Evolutionary conservation across 1,139 yeast species (phyloP), one percentile per base, ranked within the genome.

Genomic region (Yamadazyma spencermartinsiae): DNA sequence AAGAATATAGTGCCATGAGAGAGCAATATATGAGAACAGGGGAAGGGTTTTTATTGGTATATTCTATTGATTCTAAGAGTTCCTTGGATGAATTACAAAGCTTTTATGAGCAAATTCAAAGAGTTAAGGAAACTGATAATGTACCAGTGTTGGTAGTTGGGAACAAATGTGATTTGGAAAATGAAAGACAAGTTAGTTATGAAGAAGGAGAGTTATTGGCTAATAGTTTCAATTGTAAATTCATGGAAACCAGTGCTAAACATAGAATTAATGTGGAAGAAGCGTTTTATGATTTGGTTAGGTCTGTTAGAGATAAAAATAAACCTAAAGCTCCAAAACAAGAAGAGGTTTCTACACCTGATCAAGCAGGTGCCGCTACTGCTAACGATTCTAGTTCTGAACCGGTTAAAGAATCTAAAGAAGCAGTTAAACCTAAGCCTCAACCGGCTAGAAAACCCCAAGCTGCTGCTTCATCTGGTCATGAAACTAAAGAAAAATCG

Each of bases 11-110:
- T 40, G 95, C 97, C 21, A 84, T 92, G 92, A 76, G 98, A 55
- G 98, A 92, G 63, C 94, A 83, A 54, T 76, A 94, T 67, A 92
- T 92, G 82, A 77, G 96, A 46, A 87, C 95, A 13, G 96, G 96
- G 35, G 95, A 88, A 60, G 97, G 96, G 13, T 89, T 87, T 55
- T 65, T 89, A 38, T 67, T 89, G 45, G 96, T 86, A 18, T 88
- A 87, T 57, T 82, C 92, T 5, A 89, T 88, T 48, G 86, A 89
- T 39, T 86, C 89, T 45, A 72, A 83, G 43, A 80, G 81, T 52
- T 84, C 95, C 3, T 78, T 86, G 55, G 88, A 86, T 51, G 96
- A 88, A 61, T 71, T 88, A 53, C 71, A 78, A 52, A 75, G 82
- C 13, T 87, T 87, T 54, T 81, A 86, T 60, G 94, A 86, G 55